These are phyloP conservation scores for Aquilaria sinensis DNA, from an alignment of 345 rosid genomes.

Conservation along the genomic window DNA sequence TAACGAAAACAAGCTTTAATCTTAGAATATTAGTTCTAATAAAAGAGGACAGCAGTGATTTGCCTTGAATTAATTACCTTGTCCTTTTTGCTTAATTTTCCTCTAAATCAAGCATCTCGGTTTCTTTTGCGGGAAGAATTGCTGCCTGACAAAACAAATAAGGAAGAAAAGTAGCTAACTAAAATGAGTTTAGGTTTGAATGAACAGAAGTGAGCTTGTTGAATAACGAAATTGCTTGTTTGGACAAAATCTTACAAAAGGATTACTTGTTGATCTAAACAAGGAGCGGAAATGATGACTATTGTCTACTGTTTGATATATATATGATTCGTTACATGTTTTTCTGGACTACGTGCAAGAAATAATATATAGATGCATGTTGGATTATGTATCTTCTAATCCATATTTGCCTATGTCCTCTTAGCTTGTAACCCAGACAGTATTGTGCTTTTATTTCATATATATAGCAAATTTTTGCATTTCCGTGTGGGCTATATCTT, in stretches of 20 bases:
- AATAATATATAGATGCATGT: no score
- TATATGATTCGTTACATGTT: no score
- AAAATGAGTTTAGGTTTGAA: slow-evolving; percentile 35
- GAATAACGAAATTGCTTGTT: slow-evolving; percentile 10
- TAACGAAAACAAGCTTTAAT: no score
- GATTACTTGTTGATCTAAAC: background rate
- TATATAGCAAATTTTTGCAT: no score
- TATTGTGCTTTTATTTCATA: no score
- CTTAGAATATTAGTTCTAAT: background rate
- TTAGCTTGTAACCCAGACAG: no score
- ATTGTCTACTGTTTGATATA: background rate
- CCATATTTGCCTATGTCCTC: no score
- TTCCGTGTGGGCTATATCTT: no score
- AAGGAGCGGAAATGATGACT: background rate
- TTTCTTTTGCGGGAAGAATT: slow-evolving; percentile 21
- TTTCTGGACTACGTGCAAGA: no score
- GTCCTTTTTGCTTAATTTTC: background rate
- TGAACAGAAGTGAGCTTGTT: slow-evolving; percentile 12
- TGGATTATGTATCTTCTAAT: no score
- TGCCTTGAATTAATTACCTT: background rate
- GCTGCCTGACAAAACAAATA: slow-evolving; percentile 24
- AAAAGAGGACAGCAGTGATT: no score
- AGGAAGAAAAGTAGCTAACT: slow-evolving; percentile 2
- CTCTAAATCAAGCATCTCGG: slow-evolving; percentile 6
- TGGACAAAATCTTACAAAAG: slow-evolving; percentile 3